Conservation (phyloP, 305 asterid species). For the Coffea humblotiana region DNA sequence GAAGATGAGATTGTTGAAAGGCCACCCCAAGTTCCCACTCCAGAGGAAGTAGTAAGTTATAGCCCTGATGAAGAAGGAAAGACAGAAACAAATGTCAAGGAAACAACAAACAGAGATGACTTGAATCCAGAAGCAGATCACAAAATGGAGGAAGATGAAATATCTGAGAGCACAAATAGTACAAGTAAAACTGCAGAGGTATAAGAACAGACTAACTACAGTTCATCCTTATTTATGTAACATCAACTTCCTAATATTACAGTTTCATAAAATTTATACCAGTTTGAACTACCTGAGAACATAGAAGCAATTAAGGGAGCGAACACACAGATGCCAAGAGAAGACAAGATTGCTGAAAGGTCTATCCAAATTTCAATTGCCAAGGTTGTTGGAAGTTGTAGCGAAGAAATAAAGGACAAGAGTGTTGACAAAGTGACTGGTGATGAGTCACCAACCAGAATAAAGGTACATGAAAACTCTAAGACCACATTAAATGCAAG, state of each 20-base stretch:
- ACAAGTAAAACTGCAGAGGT: neutral
- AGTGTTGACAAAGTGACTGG: neutral
- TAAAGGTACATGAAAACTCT: neutral
- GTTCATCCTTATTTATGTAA: neutral
- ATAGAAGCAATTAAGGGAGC: neutral
- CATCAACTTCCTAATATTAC: slow-evolving; percentile 15
- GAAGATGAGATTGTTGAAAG: neutral
- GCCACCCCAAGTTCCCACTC: slow-evolving; percentile 11
- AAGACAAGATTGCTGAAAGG: neutral
- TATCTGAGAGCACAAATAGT: neutral
- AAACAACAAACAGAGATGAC: neutral
- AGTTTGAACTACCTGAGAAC: neutral
- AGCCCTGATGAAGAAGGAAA: neutral
- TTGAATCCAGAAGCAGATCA: slow-evolving; percentile 4
- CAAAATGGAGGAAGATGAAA: slow-evolving; percentile 14
- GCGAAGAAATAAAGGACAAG: neutral
- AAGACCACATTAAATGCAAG: slow-evolving; percentile 17
- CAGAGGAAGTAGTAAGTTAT: slow-evolving; percentile 16
- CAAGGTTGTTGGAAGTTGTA: neutral
- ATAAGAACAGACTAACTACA: neutral
- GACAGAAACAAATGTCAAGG: neutral
- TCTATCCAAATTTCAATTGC: neutral
- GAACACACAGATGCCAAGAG: neutral
- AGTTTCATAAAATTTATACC: neutral
- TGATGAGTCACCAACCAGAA: neutral